Evolutionary conservation across 345 rosid species (phyloP), one percentile per base, ranked within the genome.

Genomic region (Acer negundo): DNA sequence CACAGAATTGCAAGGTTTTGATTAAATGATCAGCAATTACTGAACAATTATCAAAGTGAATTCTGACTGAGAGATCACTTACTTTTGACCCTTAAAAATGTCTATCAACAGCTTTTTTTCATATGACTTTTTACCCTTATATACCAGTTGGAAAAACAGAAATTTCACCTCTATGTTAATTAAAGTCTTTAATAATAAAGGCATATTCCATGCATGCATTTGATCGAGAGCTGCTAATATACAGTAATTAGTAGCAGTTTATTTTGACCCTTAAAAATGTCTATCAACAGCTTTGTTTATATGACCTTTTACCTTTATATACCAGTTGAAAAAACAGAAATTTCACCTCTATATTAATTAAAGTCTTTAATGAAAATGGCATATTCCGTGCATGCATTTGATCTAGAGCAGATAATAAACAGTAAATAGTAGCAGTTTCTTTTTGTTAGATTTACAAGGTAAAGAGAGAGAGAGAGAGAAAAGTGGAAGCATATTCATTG

Each of bases 401-500:
- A 7, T 49, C 1, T 6, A 35, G 55, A 49, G 55, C 55, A 49
- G 19, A 1, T 49, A 49, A 49, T 49, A 49, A 13, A 49, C 55
- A 49, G 55, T 49, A 49, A 49, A 13, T 49, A 49, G 55, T 13
- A 1, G 19, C 55, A 49, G 4, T 13, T 12, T 13, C 17, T 49
- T 49, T 49, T 49, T 49, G 4, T 11, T 49, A 4, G 17, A 4
- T 49, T 49, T 12, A 13, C 17, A 49, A 49, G 16, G 13, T 15
- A 49, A 1, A 49, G 17, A 49, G 55, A 49, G 55, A 49, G 17
- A 49, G 55, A 13, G 6, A 49, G 15, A 11, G 4, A 56, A 20
- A 19, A 5, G 66, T 35, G 35, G 49, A 71, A 61, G 67, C 56
- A 77, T 72, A 73, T 84, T 64, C 44, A 70, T 73, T 64, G 66